A percentile compares a stretch with the other conserved stretches of the same genome.
Conservation (phyloP, 768 basidiomycete genomes). For the Candolleomyces efflorescens region DNA sequence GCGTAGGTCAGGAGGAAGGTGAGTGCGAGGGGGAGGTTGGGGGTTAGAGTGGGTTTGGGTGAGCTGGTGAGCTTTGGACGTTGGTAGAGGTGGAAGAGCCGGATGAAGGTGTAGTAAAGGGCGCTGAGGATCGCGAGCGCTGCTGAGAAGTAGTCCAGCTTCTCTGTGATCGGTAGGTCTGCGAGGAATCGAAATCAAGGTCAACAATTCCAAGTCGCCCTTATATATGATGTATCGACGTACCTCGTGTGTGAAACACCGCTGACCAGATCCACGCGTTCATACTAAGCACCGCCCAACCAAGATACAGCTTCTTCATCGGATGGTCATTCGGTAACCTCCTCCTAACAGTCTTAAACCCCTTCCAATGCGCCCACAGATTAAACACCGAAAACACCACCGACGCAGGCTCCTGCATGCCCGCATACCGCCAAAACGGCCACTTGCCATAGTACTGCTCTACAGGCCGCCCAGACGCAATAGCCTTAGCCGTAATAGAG, state of each 20-base stretch:
- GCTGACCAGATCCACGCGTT: constrained; percentile 94
- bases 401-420: constrained; percentile 93
- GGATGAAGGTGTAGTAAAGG: constrained; percentile 73
- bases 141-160: constrained; percentile 93
- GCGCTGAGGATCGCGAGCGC: constrained; percentile 79
- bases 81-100: constrained; percentile 75
- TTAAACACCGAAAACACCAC: constrained; percentile 90
- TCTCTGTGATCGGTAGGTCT: constrained; percentile 85
- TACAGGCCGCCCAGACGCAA: constrained; percentile 36
- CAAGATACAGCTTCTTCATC: constrained; percentile 62
- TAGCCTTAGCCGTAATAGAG: constrained; percentile 55
- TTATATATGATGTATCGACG: too few relatives aligned
- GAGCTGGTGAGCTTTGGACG: constrained; percentile 21
- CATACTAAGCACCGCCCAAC: constrained; percentile 66
- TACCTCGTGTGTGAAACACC: constrained; percentile 91
- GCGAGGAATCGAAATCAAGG: constrained; percentile 1
- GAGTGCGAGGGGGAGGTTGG: constrained; percentile 37
- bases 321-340: constrained; percentile 55
- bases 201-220: too few relatives aligned
- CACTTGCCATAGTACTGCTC: constrained; percentile 95
- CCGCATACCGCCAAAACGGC: constrained; percentile 88
- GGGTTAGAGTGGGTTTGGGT: constrained; percentile 11
- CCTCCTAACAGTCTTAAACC: constrained; percentile 44
- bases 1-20: constrained; percentile 55
- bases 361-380: constrained; percentile 67